These are phyloP conservation scores for Arxiozyma bovina DNA, from an alignment of 1,139 yeast species.

Conservation along the genomic window DNA sequence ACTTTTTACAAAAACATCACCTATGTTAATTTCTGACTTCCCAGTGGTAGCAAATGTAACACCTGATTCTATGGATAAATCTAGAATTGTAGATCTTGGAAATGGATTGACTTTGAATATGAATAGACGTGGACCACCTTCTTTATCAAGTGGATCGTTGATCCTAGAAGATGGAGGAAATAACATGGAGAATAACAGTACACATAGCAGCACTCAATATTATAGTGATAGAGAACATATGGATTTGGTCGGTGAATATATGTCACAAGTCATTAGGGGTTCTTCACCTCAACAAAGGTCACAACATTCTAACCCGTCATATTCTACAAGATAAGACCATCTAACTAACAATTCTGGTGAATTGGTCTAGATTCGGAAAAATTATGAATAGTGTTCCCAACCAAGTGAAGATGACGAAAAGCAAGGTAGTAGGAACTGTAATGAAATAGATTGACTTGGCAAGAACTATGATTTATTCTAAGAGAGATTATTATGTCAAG, in stretches of 20 bases:
- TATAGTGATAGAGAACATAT: constrained; percentile 10
- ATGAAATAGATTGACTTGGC: neutral
- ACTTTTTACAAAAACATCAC: neutral
- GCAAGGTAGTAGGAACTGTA: neutral
- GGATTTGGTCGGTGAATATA: constrained; percentile 21
- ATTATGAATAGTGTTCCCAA: constrained; percentile 10
- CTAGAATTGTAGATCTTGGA: constrained; percentile 26
- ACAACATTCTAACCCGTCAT: neutral
- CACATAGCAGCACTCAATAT: neutral
- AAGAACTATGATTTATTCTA: neutral
- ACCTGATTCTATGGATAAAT: neutral
- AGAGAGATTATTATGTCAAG: too few relatives aligned
- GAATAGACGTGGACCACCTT: constrained; percentile 28
- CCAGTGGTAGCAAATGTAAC: neutral
- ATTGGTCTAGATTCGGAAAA: constrained; percentile 5
- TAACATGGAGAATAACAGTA: neutral
- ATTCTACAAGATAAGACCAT: neutral
- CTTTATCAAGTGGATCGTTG: constrained; percentile 21
- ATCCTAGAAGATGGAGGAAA: neutral
- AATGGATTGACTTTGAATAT: constrained; percentile 29
- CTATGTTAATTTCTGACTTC: neutral
- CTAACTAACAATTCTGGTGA: constrained; percentile 9
- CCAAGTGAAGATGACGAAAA: constrained; percentile 6
- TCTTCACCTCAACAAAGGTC: constrained; percentile 10
- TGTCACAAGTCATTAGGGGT: constrained; percentile 21